A percentile compares a stretch with the other conserved stretches of the same genome.
Conservation (phyloP, 306 rosid species). For the Pterocarpus macrocarpus region DNA sequence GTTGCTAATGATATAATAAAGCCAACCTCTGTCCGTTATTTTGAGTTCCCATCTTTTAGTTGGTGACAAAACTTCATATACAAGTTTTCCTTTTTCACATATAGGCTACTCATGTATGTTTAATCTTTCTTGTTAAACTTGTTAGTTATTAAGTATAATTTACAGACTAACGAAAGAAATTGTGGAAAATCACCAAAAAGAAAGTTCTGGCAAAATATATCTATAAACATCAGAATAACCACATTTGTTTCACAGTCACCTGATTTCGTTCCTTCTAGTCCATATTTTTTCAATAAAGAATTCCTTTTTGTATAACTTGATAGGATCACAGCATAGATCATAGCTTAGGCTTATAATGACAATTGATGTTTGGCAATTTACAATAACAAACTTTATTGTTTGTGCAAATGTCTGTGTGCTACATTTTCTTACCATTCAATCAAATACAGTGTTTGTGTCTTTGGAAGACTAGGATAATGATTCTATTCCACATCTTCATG, state of each 20-base stretch:
- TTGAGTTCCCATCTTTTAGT: background rate
- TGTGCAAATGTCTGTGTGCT: constrained; percentile 41
- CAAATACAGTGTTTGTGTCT: constrained; percentile 31
- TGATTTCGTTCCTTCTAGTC: background rate
- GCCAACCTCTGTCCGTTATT: constrained; percentile 43
- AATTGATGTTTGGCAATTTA: constrained; percentile 25
- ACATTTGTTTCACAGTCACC: background rate
- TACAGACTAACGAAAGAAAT: constrained; percentile 16
- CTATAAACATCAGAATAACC: background rate
- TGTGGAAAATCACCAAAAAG: background rate
- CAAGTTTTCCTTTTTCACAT: background rate
- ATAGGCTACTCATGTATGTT: constrained; percentile 7
- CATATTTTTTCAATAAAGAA: background rate
- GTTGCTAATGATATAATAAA: constrained; percentile 31
- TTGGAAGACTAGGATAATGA: constrained; percentile 26
- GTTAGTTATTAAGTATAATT: constrained; percentile 5
- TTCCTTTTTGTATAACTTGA: background rate
- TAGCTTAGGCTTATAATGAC: constrained; percentile 17
- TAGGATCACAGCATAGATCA: background rate
- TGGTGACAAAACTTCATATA: constrained; percentile 16
- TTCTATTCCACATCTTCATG: constrained; percentile 42
- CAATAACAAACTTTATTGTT: constrained; percentile 16
- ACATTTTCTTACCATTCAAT: constrained; percentile 42
- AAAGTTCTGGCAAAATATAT: constrained; percentile 16
- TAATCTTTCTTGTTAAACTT: constrained; percentile 19